A percentile compares a stretch with the other conserved stretches of the same genome.
phyloP scores from a whole-genome alignment of 2,329 filamentous ascomycete species.

The Metarhizium brunneum region DNA sequence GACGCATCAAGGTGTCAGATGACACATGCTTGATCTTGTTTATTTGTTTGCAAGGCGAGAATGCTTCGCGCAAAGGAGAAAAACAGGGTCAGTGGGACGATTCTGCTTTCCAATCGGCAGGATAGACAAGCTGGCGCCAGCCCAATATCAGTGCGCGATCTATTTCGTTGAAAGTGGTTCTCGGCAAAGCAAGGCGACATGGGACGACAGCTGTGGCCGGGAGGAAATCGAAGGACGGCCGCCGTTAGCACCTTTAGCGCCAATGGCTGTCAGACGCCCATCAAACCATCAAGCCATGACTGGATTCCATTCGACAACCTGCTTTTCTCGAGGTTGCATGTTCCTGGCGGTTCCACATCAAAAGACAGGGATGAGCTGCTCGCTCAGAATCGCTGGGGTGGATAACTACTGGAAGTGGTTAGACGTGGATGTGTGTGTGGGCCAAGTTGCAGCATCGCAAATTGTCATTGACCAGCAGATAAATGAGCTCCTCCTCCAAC shows the following conservation, averaged over 20 bases:
- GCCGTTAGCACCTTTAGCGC: not conserved
- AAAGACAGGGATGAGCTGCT: too few relatives aligned
- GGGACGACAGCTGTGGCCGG: not conserved
- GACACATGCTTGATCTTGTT: too few relatives aligned
- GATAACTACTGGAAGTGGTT: too few relatives aligned
- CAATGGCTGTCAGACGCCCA: not conserved
- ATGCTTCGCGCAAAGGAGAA: not conserved
- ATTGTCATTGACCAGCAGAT: too few relatives aligned
- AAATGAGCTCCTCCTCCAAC: too few relatives aligned
- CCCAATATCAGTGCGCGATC: too few relatives aligned
- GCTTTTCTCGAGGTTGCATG: not conserved
- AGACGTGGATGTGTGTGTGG: too few relatives aligned
- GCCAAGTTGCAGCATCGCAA: too few relatives aligned
- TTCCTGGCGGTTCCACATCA: slow-evolving; percentile 1
- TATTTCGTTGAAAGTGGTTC: too few relatives aligned
- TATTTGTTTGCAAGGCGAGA: not conserved
- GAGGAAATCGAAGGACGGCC: not conserved
- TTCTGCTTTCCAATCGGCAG: not conserved
- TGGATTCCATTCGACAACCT: not conserved
- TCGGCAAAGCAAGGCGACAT: not conserved
- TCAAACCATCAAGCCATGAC: not conserved
- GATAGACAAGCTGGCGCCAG: not conserved
- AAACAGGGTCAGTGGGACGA: not conserved
- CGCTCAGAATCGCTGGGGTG: too few relatives aligned
- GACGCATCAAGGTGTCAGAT: too few relatives aligned